Evolutionary conservation across 768 basidiomycete species (phyloP).

Genomic region (Phanerodontia chrysosporium): DNA sequence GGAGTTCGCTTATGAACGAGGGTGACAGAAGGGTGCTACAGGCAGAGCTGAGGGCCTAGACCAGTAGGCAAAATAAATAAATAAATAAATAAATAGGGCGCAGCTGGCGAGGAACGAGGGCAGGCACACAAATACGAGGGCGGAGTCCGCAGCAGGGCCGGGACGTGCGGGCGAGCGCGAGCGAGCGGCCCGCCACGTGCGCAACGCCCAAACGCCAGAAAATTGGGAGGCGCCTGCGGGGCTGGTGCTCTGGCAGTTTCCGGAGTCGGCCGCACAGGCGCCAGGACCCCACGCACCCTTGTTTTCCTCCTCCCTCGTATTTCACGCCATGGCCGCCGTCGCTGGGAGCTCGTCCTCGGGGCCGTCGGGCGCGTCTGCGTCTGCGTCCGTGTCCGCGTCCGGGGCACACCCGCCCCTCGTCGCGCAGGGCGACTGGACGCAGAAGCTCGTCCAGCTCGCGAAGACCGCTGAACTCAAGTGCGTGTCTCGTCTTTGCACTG

Average conservation of each 20-base stretch:
- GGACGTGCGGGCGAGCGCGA: too few relatives aligned
- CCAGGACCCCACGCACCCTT: constrained; percentile 23
- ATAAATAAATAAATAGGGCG: not conserved
- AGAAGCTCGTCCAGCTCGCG: constrained; percentile 79
- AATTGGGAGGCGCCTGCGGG: not conserved
- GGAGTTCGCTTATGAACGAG: too few relatives aligned
- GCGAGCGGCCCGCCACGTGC: too few relatives aligned
- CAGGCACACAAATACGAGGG: not conserved
- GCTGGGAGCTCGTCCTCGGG: constrained; percentile 22
- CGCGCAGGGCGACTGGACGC: constrained; percentile 84
- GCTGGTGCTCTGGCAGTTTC: constrained; percentile 18
- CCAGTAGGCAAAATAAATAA: too few relatives aligned
- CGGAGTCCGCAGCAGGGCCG: not conserved
- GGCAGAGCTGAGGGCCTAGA: not conserved
- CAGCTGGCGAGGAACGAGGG: not conserved
- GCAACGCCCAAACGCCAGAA: not conserved
- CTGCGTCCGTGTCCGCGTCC: too few relatives aligned
- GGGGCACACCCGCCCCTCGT: constrained; percentile 45
- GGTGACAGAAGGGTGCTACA: too few relatives aligned
- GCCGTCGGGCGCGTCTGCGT: constrained; percentile 12
- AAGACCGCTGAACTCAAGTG: constrained; percentile 88
- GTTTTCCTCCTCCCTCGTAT: constrained; percentile 10
- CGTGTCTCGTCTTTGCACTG: constrained; percentile 25
- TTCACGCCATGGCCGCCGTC: constrained; percentile 25
- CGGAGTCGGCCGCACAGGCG: constrained; percentile 17